phyloP scores from a whole-genome alignment of 352 stramenopile genomes.

The Pythium dissotocum region DNA sequence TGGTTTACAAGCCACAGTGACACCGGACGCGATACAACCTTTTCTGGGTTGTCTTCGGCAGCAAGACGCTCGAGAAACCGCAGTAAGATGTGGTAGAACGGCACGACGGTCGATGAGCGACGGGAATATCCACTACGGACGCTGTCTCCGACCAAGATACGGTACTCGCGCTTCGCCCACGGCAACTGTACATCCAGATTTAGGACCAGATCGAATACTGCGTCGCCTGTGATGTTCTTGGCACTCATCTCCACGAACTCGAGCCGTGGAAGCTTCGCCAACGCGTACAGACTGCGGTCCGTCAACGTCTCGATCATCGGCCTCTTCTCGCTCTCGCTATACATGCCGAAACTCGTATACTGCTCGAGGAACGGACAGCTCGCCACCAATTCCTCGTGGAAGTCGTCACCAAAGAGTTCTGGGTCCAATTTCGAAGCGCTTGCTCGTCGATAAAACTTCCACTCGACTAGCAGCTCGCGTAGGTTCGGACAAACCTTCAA shows the following conservation, averaged over 20 bases:
- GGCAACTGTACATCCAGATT: neutral
- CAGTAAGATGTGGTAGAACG: neutral
- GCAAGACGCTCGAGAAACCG: neutral
- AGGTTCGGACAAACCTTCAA: slow-evolving; percentile 10
- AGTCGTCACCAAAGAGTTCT: slow-evolving; percentile 13
- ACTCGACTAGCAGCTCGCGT: neutral
- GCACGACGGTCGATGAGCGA: neutral
- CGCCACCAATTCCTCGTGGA: neutral
- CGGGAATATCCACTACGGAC: no score
- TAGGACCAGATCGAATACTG: neutral
- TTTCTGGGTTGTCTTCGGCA: no score
- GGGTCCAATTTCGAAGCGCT: slow-evolving; percentile 1
- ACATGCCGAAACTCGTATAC: neutral
- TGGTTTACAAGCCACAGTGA: neutral
- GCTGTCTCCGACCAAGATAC: neutral
- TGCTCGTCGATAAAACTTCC: neutral
- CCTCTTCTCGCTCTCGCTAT: neutral
- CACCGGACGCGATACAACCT: neutral
- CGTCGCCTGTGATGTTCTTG: slow-evolving; percentile 1
- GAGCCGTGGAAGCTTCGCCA: slow-evolving; percentile 5
- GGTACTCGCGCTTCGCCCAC: neutral
- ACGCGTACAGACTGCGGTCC: neutral
- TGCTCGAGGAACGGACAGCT: neutral
- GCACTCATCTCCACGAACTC: neutral
- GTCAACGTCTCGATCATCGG: neutral